Evolutionary conservation across 805 yeast species (phyloP).

Genomic region (Barnettozyma sp.): DNA sequence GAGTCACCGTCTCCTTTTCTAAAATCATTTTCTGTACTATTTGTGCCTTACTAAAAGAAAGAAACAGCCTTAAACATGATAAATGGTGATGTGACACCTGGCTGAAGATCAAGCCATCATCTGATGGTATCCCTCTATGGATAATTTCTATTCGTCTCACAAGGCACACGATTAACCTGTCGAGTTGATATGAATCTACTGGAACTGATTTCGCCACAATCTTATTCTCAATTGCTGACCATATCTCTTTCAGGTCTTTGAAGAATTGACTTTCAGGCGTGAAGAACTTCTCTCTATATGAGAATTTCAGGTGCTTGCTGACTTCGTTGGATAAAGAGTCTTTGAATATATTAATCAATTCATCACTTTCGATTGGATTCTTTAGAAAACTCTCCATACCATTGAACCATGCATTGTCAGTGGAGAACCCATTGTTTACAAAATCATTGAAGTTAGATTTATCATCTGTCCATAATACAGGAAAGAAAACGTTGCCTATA

Average conservation of each 20-base stretch:
- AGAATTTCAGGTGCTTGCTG: conserved; percentile 6
- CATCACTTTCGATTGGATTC: conserved; percentile 8
- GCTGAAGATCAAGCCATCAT: conserved; percentile 40
- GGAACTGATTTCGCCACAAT: conserved; percentile 31
- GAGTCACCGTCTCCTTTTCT: conserved; percentile 28
- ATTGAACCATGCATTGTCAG: conserved; percentile 15
- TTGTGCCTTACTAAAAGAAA: conserved; percentile 2
- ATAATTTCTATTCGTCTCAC: conserved; percentile 61
- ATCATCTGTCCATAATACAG: conserved; percentile 56
- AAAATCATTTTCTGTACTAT: conserved; percentile 25
- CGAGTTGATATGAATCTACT: conserved; percentile 22
- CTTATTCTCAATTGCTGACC: conserved; percentile 8
- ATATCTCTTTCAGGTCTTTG: conserved; percentile 9
- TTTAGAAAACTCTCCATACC: conserved; percentile 11
- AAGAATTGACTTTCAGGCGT: conserved; percentile 3
- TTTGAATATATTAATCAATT: conserved; percentile 2
- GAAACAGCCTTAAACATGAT: conserved; percentile 41
- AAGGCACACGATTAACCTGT: conserved; percentile 41
- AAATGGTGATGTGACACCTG: conserved; percentile 59
- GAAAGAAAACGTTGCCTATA: conserved; percentile 75
- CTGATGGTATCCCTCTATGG: conserved; percentile 40
- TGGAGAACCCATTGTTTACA: conserved; percentile 4
- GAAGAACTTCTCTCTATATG: conserved; percentile 7
- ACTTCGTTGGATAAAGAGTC: conserved; percentile 12
- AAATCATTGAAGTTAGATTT: conserved; percentile 21